Evolutionary conservation across 208 protist genomes (phyloP), one percentile per base, ranked within the genome.

Genomic region (Endotrypanum monterogeii): DNA sequence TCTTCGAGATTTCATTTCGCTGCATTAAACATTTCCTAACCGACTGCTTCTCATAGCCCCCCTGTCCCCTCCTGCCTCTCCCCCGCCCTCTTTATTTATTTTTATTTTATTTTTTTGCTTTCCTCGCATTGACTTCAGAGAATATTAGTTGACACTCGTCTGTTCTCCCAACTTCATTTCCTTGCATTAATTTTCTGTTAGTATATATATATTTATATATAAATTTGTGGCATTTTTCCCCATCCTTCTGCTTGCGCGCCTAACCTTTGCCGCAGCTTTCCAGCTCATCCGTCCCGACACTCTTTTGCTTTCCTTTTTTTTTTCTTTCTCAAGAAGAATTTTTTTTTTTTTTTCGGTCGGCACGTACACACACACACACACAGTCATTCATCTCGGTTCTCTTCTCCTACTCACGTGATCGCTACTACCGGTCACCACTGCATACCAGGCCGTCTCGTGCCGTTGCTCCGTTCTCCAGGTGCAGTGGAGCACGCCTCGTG

Each of bases 161-260:
- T n/a, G n/a, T 69, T 32, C 44, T 48, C 8, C 44, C 12, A 11
- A 48, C 8, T 60, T 55, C n/a, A n/a, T n/a, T 56, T 73, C 20
- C 69, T 73, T 46, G 35, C 2, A 11, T 32, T 67, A 51, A 39
- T 32, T 55, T 46, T 68, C 35, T 65, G 50, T 25, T 57, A 37
- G 7, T 51, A 25, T 9, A 23, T 18, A 37, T 44, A 8, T 14
- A 30, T 56, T 37, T 8, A 32, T 16, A 4, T 18, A 44, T 50
- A 37, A 63, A 6, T 51, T 63, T 51, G 60, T 72, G 56, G 60
- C 62, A 56, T 8, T 69, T 12, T 30, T 35, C 25, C 44, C 44
- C 44, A 5, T 11, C 44, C 41, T 46, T 9, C 44, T 48, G 44
- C n/a, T 48, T 48, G 44, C 44, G 44, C 12, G 44, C 12, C 44